phyloP scores from a whole-genome alignment of 495 filamentous ascomycete species.

The Durotheca rogersii region DNA sequence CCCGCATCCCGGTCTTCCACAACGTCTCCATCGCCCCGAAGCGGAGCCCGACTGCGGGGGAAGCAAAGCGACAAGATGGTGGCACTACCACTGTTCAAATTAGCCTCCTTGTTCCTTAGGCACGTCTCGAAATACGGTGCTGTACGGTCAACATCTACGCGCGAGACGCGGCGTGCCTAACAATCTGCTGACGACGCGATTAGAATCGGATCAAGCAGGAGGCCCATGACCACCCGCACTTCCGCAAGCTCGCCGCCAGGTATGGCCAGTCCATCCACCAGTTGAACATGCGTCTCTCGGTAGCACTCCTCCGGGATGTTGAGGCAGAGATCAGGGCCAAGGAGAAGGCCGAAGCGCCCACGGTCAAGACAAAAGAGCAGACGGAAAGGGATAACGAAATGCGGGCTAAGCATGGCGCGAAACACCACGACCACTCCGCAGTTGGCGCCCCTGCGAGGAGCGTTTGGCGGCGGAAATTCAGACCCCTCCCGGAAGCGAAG shows the following conservation, averaged over 20 bases:
- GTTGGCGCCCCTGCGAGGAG: conserved; percentile 41
- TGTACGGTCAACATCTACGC: conserved; percentile 38
- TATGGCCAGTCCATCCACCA: conserved; percentile 80
- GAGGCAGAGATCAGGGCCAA: conserved; percentile 59
- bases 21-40: conserved; percentile 6
- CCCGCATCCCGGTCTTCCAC: conserved; percentile 1
- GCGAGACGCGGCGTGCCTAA: background rate
- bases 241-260: conserved; percentile 71
- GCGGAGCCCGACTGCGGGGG: background rate
- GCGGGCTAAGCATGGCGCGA: conserved; percentile 43
- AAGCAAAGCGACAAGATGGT: conserved; percentile 45
- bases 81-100: conserved; percentile 50
- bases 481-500: conserved; percentile 85
- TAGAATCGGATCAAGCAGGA: conserved; percentile 93
- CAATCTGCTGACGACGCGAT: conserved; percentile 15
- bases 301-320: conserved; percentile 79
- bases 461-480: conserved; percentile 54
- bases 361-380: conserved; percentile 77
- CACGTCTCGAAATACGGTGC: conserved; percentile 63
- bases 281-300: conserved; percentile 87
- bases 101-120: conserved; percentile 50
- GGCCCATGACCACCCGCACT: conserved; percentile 90
- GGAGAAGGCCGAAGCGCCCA: conserved; percentile 70
- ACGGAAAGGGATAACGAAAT: conserved; percentile 62
- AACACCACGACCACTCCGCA: conserved; percentile 35